Evolutionary conservation across 2,329 filamentous ascomycete genomes (phyloP).

Genomic region (Atkinsonella texensis): DNA sequence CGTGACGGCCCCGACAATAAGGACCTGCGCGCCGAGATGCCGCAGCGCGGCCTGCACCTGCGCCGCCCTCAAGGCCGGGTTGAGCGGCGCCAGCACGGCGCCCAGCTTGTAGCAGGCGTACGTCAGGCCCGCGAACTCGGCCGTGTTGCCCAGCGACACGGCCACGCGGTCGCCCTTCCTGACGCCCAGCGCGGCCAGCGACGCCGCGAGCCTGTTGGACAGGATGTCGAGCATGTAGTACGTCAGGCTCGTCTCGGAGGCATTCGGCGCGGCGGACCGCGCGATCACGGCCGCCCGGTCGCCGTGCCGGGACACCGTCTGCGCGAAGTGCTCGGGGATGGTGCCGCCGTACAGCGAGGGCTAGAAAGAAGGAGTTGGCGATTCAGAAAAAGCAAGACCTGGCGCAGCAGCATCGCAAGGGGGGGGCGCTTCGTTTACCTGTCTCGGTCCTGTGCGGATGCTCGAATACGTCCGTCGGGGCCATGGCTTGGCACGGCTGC

Average conservation of each 20-base stretch:
- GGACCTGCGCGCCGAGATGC: constrained; percentile 59
- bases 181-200: constrained; percentile 59
- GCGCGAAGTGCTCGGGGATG: constrained; percentile 60
- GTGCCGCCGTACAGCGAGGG: constrained; percentile 56
- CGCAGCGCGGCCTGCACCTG: constrained; percentile 70
- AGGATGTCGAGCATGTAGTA: constrained; percentile 63
- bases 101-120: constrained; percentile 92
- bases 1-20: constrained; percentile 80
- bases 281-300: constrained; percentile 49
- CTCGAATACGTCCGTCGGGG: no score
- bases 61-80: constrained; percentile 71
- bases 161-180: constrained; percentile 75
- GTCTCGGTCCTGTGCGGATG: no score
- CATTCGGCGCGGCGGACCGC: constrained; percentile 32
- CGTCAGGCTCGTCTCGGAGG: constrained; percentile 48
- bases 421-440: no score
- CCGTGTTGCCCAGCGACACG: constrained; percentile 72
- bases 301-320: constrained; percentile 50
- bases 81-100: constrained; percentile 86
- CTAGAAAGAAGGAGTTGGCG: no score
- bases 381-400: no score
- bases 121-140: constrained; percentile 72
- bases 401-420: no score
- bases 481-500: no score
- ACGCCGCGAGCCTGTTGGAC: constrained; percentile 65